These are phyloP conservation scores for Russula lepida DNA, from an alignment of 768 basidiomycete species.

Conservation along the genomic window DNA sequence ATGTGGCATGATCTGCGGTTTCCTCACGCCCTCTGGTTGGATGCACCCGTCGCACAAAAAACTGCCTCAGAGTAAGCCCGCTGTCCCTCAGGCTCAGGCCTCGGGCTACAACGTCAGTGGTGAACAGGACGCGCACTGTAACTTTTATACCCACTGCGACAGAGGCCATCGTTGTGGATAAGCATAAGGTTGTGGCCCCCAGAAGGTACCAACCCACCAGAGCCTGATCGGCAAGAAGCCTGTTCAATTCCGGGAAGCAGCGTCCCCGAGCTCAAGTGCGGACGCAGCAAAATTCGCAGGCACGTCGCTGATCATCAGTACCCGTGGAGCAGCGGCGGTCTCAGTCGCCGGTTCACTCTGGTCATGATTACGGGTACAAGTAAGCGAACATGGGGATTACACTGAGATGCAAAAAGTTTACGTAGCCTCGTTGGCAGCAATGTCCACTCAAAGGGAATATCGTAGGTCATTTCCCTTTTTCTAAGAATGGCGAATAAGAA, in stretches of 20 bases:
- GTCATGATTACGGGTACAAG: constrained; percentile 21
- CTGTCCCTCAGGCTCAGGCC: background rate
- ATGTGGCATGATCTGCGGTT: constrained; percentile 13
- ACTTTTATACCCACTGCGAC: constrained; percentile 1
- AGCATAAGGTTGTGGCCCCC: background rate
- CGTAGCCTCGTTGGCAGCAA: constrained; percentile 18
- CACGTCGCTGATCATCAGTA: constrained; percentile 13
- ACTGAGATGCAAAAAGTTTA: constrained; percentile 16
- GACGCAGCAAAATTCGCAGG: constrained; percentile 1
- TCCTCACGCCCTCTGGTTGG: background rate
- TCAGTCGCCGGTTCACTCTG: constrained; percentile 13
- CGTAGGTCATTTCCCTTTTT: constrained; percentile 5
- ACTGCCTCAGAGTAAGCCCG: background rate
- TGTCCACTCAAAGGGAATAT: constrained; percentile 8
- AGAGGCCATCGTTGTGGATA: background rate
- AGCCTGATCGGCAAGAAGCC: constrained; percentile 16
- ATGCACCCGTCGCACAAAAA: background rate
- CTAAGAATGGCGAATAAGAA: constrained; percentile 7
- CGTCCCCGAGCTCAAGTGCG: constrained; percentile 4
- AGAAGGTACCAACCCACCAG: constrained; percentile 3
- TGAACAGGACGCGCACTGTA: background rate
- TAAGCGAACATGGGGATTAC: constrained; percentile 15
- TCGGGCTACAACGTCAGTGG: background rate
- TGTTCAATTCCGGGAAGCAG: constrained; percentile 9
- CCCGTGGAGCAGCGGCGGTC: constrained; percentile 9